Conservation (phyloP, 148 eudicot species). For the Agrostemma githago region DNA sequence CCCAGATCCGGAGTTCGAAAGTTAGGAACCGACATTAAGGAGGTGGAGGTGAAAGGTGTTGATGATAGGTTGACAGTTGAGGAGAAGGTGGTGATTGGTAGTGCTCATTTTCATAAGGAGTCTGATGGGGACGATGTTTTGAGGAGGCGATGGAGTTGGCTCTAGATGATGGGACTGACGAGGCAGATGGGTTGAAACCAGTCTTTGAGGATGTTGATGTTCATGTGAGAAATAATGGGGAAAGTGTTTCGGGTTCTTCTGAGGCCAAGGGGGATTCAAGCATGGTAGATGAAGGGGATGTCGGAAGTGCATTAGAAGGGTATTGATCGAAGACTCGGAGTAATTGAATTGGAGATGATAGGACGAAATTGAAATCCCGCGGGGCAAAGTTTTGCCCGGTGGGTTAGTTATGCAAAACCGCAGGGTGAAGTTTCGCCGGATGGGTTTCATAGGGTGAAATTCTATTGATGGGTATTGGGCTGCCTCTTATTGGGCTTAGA, state of each 20-base stretch:
- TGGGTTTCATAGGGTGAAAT: no score
- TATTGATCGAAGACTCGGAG: constrained; percentile 15
- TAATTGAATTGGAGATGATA: no score
- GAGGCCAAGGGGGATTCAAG: constrained; percentile 26
- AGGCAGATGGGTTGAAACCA: constrained; percentile 17
- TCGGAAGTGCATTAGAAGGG: constrained; percentile 36
- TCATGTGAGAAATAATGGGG: constrained; percentile 21
- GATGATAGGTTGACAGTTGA: constrained; percentile 31
- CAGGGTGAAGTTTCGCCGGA: no score
- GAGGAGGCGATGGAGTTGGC: constrained; percentile 52
- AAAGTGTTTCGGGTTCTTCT: constrained; percentile 8
- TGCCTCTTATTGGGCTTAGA: no score
- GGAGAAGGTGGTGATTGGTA: constrained; percentile 22
- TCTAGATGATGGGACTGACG: constrained; percentile 24
- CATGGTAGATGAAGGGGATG: constrained; percentile 19
- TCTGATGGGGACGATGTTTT: constrained; percentile 52
- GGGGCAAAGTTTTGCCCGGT: no score
- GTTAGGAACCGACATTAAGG: constrained; percentile 28
- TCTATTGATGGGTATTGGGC: no score
- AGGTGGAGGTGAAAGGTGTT: constrained; percentile 27
- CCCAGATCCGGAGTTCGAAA: no score
- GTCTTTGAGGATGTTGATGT: no score
- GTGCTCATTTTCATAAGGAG: constrained; percentile 34
- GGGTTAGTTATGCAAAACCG: no score
- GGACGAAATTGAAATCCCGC: no score